A percentile compares a stretch with the other conserved stretches of the same genome.
phyloP scores from a whole-genome alignment of 2,329 filamentous ascomycete genomes.

The Fusarium veterinarium region DNA sequence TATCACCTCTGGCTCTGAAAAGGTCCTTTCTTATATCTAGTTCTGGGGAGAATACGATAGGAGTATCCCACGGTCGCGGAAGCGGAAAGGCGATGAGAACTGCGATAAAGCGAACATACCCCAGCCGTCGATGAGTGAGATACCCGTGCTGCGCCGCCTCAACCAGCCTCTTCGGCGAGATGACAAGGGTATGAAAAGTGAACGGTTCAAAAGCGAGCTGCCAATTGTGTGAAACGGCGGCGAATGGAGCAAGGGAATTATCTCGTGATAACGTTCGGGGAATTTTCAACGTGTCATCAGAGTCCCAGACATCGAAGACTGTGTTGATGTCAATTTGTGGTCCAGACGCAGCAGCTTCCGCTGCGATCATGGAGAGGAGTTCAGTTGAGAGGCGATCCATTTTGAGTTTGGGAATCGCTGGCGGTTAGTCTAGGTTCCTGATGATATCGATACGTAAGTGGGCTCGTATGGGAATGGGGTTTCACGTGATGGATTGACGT shows the following conservation, averaged over 20 bases:
- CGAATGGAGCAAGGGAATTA: constrained; percentile 1
- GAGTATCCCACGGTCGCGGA: constrained; percentile 7
- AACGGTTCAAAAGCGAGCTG: constrained; percentile 15
- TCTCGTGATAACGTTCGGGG: neutral
- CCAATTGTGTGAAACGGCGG: constrained; percentile 8
- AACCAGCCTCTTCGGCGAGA: neutral
- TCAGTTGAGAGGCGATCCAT: constrained; percentile 9
- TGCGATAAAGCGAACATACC: neutral
- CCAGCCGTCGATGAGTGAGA: neutral
- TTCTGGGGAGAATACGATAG: neutral
- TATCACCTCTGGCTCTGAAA: neutral
- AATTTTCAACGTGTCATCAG: neutral
- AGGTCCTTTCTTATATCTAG: neutral
- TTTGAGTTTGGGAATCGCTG: neutral
- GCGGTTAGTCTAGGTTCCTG: neutral
- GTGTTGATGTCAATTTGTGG: neutral
- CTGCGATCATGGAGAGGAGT: constrained; percentile 5
- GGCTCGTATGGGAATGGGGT: neutral
- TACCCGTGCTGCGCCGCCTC: constrained; percentile 7
- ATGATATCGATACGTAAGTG: neutral
- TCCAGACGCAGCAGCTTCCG: neutral
- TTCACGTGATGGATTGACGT: neutral
- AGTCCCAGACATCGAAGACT: constrained; percentile 8
- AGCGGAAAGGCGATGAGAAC: constrained; percentile 14
- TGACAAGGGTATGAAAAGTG: neutral